phyloP scores from a whole-genome alignment of 73 alveolate species.

The Stentor roeselii region DNA sequence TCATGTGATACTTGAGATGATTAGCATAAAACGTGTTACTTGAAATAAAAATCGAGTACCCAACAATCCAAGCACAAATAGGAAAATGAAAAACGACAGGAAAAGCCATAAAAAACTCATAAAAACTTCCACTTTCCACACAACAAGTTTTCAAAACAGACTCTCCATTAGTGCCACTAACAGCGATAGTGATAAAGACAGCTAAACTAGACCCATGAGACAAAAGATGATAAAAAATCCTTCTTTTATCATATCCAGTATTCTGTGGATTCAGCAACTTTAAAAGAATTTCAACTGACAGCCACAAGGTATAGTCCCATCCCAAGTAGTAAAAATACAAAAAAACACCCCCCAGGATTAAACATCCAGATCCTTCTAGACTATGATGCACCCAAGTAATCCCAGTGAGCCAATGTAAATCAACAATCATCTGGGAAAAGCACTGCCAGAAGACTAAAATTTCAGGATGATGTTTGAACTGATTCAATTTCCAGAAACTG shows the following conservation, averaged over 20 bases:
- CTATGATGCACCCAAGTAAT: not conserved
- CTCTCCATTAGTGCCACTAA: not conserved
- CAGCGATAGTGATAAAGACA: not conserved
- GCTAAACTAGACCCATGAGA: not conserved
- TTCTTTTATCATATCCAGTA: not conserved
- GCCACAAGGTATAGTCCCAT: not conserved
- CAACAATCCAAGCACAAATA: not conserved
- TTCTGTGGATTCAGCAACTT: not conserved
- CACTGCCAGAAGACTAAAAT: constrained; percentile 10
- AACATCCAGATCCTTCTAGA: not conserved
- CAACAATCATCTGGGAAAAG: not conserved
- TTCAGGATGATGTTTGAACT: constrained; percentile 5
- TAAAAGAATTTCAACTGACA: not conserved
- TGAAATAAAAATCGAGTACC: not conserved
- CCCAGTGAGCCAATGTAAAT: not conserved
- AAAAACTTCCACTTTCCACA: not conserved
- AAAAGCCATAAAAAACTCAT: not conserved
- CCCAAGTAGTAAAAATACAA: not conserved
- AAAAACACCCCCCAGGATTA: not conserved
- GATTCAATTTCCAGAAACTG: not conserved
- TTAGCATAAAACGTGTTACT: not conserved
- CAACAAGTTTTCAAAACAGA: not conserved
- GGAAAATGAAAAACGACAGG: constrained; percentile 2
- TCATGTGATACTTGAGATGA: not conserved
- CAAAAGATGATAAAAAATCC: not conserved